Evolutionary conservation across 192 early-diverging fungal genomes (phyloP).

Genomic region (Gamsiella multidivaricata): DNA sequence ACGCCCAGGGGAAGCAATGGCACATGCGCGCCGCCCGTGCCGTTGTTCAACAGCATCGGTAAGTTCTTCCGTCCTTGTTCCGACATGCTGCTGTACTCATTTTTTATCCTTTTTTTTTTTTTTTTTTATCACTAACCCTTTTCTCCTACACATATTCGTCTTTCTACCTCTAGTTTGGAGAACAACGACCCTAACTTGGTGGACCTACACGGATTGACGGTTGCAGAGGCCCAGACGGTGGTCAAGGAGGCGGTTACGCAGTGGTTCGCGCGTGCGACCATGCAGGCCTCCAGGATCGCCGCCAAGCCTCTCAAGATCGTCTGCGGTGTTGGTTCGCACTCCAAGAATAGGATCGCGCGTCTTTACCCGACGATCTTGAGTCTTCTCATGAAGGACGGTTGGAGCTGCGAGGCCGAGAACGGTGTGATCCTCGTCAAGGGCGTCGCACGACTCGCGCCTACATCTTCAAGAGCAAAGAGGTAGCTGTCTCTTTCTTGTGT

Average conservation of each 20-base stretch:
- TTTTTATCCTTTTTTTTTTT: conserved; percentile 1
- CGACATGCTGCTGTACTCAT: background rate
- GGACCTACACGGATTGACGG: conserved; percentile 76
- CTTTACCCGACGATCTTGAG: conserved; percentile 64
- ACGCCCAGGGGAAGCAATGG: conserved; percentile 61
- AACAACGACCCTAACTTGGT: conserved; percentile 66
- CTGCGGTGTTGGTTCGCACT: conserved; percentile 76
- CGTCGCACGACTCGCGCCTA: conserved; percentile 17
- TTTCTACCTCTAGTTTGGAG: conserved; percentile 31
- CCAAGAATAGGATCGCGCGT: conserved; percentile 63
- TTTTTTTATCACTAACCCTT: conserved; percentile 6
- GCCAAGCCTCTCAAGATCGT: conserved; percentile 70
- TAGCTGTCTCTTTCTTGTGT: background rate
- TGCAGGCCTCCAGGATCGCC: conserved; percentile 27
- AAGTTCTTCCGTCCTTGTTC: background rate
- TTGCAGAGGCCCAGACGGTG: conserved; percentile 69
- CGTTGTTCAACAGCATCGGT: conserved; percentile 53
- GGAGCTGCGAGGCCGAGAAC: conserved; percentile 64
- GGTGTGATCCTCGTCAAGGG: conserved; percentile 69
- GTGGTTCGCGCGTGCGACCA: conserved; percentile 65
- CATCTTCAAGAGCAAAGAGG: background rate
- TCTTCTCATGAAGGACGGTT: conserved; percentile 62
- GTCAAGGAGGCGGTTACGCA: conserved; percentile 66
- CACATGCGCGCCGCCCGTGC: conserved; percentile 67
- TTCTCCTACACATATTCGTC: background rate